A percentile compares a stretch with the other conserved stretches of the same genome.
phyloP scores from a whole-genome alignment of 1,139 yeast genomes.

The Taphrina deformans region DNA sequence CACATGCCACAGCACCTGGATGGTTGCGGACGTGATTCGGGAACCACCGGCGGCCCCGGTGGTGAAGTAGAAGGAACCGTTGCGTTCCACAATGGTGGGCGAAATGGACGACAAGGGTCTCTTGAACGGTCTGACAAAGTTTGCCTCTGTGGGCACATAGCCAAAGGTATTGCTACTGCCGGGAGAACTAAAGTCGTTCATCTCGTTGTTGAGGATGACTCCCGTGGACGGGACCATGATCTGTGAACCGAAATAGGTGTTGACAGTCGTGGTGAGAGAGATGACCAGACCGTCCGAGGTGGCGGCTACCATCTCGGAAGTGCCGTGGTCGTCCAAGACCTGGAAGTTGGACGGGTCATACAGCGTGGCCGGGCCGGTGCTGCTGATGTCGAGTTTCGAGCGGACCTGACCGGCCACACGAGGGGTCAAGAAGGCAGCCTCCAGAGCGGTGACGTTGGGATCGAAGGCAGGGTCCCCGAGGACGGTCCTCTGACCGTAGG shows the following conservation, averaged over 20 bases:
- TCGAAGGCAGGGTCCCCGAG: slow-evolving; percentile 61
- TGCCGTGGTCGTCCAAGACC: slow-evolving; percentile 32
- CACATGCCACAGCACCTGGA: slow-evolving; percentile 72
- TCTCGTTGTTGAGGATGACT: slow-evolving; percentile 77
- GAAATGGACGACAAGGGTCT: slow-evolving; percentile 83
- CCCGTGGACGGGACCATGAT: slow-evolving; percentile 83
- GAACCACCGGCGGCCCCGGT: slow-evolving; percentile 97
- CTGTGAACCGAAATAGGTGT: slow-evolving; percentile 75
- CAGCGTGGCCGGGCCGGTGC: slow-evolving; percentile 57
- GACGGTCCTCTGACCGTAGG: slow-evolving; percentile 73
- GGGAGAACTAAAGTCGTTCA: slow-evolving; percentile 94
- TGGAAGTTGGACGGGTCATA: slow-evolving; percentile 58
- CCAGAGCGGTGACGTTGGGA: slow-evolving; percentile 41
- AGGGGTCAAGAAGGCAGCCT: slow-evolving; percentile 46
- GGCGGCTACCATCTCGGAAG: slow-evolving; percentile 34
- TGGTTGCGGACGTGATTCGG: slow-evolving; percentile 76
- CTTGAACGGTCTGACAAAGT: slow-evolving; percentile 70
- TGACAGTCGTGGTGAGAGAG: slow-evolving; percentile 86
- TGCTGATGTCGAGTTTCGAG: slow-evolving; percentile 48
- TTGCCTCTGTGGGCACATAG: slow-evolving; percentile 74
- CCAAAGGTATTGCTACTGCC: slow-evolving; percentile 69
- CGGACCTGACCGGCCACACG: slow-evolving; percentile 61
- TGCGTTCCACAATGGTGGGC: slow-evolving; percentile 74
- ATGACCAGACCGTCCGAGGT: slow-evolving; percentile 61
- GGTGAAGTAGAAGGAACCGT: slow-evolving; percentile 65